Evolutionary conservation across 2,329 filamentous ascomycete species (phyloP), one percentile per base, ranked within the genome.

Genomic region (Hypoxylon sp.): DNA sequence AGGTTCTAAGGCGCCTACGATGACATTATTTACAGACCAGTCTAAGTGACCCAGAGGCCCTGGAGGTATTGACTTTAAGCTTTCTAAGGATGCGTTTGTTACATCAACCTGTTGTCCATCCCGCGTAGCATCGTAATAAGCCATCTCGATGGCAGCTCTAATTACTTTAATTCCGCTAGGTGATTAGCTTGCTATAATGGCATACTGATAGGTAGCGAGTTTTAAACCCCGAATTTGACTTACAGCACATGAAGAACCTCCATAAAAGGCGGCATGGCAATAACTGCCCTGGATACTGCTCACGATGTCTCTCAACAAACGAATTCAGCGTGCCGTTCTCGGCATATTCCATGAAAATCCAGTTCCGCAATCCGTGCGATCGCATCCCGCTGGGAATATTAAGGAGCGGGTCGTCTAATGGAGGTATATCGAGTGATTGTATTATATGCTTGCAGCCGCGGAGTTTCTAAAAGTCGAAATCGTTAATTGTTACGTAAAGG

Each of bases 181-280:
- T 33, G 42, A 39, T 67, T 31, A 67, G 64, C 51, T 42, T 29
- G 10, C 29, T 13, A 31, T 31, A 1, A 14, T 9, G 19, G 2
- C 22, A 9, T 2, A 6, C 13, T 8, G 17, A 22, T 17, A 3
- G 9, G 11, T 17, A 10, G 17, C n/a, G 29, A 17, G 10, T 31
- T 11, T 17, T 14, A 9, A 33, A n/a, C 17, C 22, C 14, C 4
- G 11, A 52, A 14, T 5, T 56, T 13, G n/a, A 63, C 64, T 52
- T 58, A 67, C 64, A 22, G n/a, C 64, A 67, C 64, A 67, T 58
- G 33, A 58, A 63, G 11, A 67, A 50, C 26, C 58, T 67, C 64
- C 64, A 63, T 33, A 67, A 22, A 3, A 67, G 39, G 19, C 64
- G 64, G 3, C 29, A 48, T 2, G 64, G 64, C 19, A 67, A 8